These are phyloP conservation scores for Phylloboletellus chloephorus DNA, from an alignment of 1,284 basidiomycete species.

Conservation along the genomic window DNA sequence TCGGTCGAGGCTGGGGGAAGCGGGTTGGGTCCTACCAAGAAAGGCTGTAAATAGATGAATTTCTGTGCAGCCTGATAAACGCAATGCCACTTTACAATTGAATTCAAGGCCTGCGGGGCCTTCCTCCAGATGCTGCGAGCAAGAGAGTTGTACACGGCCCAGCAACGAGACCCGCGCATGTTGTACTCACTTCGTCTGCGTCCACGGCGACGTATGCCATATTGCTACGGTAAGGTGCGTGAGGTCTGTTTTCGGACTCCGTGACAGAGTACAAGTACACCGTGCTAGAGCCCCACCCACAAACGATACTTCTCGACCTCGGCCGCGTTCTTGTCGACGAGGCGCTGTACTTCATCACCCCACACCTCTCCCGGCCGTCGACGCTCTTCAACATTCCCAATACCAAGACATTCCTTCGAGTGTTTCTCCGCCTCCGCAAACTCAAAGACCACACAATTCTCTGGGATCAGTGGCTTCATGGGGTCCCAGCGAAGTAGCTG, in stretches of 20 bases:
- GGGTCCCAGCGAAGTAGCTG: constrained; percentile 80
- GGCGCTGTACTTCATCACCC: constrained; percentile 54
- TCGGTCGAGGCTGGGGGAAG: constrained; percentile 41
- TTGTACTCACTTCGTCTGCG: constrained; percentile 45
- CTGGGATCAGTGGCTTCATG: constrained; percentile 51
- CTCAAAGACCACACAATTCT: constrained; percentile 83
- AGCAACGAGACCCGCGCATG: background rate
- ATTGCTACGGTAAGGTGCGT: too few relatives aligned
- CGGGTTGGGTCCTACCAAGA: constrained; percentile 34
- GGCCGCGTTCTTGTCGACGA: constrained; percentile 49
- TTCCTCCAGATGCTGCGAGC: constrained; percentile 49
- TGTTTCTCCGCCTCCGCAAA: constrained; percentile 69
- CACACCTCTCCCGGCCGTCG: constrained; percentile 51
- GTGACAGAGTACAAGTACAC: too few relatives aligned
- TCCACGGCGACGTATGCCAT: constrained; percentile 56
- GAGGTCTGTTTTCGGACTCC: too few relatives aligned
- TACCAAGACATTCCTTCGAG: constrained; percentile 43
- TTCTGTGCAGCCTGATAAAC: constrained; percentile 6
- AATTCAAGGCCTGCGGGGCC: constrained; percentile 61
- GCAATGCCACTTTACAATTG: constrained; percentile 43
- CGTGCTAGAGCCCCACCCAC: constrained; percentile 40
- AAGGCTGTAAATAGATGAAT: constrained; percentile 45
- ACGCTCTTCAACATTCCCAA: constrained; percentile 21
- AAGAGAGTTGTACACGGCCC: constrained; percentile 1
- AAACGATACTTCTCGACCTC: constrained; percentile 46